Base-by-base conservation (phyloP, 768 basidiomycete species). In the Russula abietina region DNA sequence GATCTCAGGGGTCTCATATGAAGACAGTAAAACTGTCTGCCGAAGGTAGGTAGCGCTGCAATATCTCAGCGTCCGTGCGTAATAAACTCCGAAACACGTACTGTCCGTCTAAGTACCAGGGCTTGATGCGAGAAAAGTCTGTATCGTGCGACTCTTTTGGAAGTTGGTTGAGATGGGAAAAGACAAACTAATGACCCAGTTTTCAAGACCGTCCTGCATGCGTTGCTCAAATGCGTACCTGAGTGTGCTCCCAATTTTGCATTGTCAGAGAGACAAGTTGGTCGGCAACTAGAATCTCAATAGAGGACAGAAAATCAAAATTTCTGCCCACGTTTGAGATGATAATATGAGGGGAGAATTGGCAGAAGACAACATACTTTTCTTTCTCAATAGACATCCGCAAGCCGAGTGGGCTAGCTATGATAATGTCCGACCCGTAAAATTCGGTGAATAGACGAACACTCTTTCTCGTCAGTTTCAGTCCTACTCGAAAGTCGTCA, bases 201-300 rank as follows among this genome's bases (percentile, higher is more conserved):
- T 39, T 43, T 32, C 32, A 30, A 16, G 48, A 51, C 26, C 49
- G 14, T 45, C 38, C 33, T 30, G 2, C 45, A 39, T 9, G 8
- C 12, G 28, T 53, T 19, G 36, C 11, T 22, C 10, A 0, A 41
- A 6, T 24, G 70, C 79, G 39, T 71, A 92, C 95, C 80, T 97
- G 91, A 22, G 95, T 81, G 70, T 98, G 97, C 43, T 98, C 94
- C 97, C 97, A 99, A 69, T 99, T 99, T 76, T 98, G 97, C 97
- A 98, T 98, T 4, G 84, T 82, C 69, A 98, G 81, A 3, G 88
- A 88, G 73, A 98, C 93, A 78, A 92, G 79, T 70, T 97, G 94
- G 72, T 98, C 97, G 17, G 92, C 80, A n/a, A 98, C 75, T 24
- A 93, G 75, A 6, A 98, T 75, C 71, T 99, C 97, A 59, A 99